Evolutionary conservation across 257 asterid species (phyloP).

Genomic region (Nicotiana undulata): DNA sequence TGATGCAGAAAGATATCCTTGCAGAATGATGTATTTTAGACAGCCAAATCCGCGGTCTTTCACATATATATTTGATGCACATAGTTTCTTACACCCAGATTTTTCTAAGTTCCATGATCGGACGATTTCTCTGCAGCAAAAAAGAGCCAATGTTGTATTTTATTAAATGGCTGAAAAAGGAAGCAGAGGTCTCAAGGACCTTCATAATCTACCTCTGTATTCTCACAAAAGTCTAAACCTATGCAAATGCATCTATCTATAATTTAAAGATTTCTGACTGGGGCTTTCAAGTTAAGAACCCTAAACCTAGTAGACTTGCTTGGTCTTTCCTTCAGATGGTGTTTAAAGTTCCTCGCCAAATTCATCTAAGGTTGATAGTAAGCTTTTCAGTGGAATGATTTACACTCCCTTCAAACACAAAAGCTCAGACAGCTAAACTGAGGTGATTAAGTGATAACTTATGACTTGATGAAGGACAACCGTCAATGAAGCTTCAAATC

Average conservation of each 20-base stretch:
- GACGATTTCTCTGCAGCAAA: conserved; percentile 35
- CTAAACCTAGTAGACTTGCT: background rate
- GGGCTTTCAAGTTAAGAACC: background rate
- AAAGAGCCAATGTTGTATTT: conserved; percentile 3
- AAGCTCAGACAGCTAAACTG: background rate
- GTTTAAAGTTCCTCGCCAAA: background rate
- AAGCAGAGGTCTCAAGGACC: background rate
- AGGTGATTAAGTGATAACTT: background rate
- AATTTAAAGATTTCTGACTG: background rate
- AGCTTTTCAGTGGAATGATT: background rate
- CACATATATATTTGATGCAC: conserved; percentile 20
- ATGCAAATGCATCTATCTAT: background rate
- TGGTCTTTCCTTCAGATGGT: background rate
- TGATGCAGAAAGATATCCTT: conserved; percentile 10
- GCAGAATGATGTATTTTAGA: conserved; percentile 10
- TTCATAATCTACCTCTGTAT: background rate
- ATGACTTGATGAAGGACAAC: background rate
- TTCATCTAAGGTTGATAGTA: background rate
- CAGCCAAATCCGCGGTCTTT: conserved; percentile 25
- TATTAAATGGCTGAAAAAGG: background rate
- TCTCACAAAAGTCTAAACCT: background rate
- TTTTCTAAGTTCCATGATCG: conserved; percentile 19
- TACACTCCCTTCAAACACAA: background rate
- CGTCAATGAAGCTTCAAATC: background rate
- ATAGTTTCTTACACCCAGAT: conserved; percentile 15